Percentiles rank a stretch among this genome's conserved stretches.
Conservation (phyloP, 2,329 filamentous ascomycete species). For the Penicillium fuscoglaucum region DNA sequence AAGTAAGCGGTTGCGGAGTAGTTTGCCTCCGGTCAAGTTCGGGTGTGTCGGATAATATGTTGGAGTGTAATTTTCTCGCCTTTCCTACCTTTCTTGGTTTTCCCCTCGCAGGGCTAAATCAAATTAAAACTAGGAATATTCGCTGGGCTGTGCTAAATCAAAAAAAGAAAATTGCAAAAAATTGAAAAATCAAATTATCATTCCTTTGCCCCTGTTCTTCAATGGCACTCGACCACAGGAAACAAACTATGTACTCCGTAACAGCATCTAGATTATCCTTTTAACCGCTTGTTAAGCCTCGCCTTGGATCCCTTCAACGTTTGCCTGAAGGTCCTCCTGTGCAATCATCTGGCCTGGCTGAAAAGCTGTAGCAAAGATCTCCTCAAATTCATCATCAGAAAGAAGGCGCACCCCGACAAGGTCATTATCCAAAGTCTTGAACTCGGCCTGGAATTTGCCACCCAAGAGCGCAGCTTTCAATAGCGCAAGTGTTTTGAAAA, state of each 20-base stretch:
- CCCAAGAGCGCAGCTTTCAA: constrained; percentile 4
- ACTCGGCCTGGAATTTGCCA: background rate
- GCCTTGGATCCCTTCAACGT: background rate
- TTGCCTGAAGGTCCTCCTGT: background rate
- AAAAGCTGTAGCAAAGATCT: background rate
- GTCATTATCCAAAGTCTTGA: constrained; percentile 1
- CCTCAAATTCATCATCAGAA: constrained; percentile 2
- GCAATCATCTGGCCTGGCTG: background rate
- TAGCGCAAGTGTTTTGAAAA: constrained; percentile 1
- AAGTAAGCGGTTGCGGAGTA: background rate
- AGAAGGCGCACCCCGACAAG: background rate
- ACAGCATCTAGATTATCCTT: background rate
- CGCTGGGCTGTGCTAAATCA: background rate
- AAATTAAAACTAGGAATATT: too few relatives aligned
- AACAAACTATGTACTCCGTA: too few relatives aligned
- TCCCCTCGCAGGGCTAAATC: background rate
- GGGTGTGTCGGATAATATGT: background rate
- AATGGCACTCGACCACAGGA: background rate
- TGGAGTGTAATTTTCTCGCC: background rate
- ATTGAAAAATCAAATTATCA: background rate
- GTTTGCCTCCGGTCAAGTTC: background rate
- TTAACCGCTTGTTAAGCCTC: background rate
- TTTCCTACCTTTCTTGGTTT: background rate
- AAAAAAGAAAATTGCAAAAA: background rate
- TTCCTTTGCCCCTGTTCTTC: background rate